Percentiles rank a stretch among this genome's conserved stretches.
Conservation (phyloP, 805 yeast species). For the Lipomyces sp. region DNA sequence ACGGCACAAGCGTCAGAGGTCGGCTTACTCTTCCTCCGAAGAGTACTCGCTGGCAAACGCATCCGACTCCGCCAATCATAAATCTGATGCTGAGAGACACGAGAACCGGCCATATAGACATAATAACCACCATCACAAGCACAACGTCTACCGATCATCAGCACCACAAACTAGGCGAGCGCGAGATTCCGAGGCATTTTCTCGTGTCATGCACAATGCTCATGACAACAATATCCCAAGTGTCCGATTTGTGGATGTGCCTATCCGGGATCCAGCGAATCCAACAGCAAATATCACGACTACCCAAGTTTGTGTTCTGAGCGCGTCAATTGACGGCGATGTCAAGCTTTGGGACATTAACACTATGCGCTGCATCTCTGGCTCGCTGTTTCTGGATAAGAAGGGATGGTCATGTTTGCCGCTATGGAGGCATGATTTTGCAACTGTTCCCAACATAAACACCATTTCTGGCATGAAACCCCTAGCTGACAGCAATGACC, state of each 20-base stretch:
- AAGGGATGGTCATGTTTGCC: constrained; percentile 30
- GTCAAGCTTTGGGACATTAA: constrained; percentile 46
- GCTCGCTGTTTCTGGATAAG: constrained; percentile 18
- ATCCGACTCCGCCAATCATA: too few species aligned
- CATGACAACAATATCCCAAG: constrained; percentile 34
- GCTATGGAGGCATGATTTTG: constrained; percentile 22
- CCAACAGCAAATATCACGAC: not conserved
- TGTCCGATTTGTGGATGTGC: constrained; percentile 25
- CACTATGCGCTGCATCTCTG: constrained; percentile 27
- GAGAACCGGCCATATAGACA: constrained; percentile 2
- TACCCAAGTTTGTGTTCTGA: constrained; percentile 23
- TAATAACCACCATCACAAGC: not conserved
- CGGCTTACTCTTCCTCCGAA: not conserved
- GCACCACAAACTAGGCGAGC: constrained; percentile 12
- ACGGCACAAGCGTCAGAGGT: constrained; percentile 5
- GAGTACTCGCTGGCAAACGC: not conserved
- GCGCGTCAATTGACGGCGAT: constrained; percentile 40
- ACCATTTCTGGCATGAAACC: constrained; percentile 15
- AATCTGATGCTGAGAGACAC: not conserved
- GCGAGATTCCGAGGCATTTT: constrained; percentile 10
- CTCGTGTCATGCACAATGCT: constrained; percentile 21
- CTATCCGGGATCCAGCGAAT: constrained; percentile 6
- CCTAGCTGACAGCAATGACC: not conserved
- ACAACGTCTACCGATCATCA: not conserved
- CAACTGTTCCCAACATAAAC: constrained; percentile 3